Evolutionary conservation across 2,329 filamentous ascomycete genomes (phyloP).

Genomic region (Penicillium sp.): DNA sequence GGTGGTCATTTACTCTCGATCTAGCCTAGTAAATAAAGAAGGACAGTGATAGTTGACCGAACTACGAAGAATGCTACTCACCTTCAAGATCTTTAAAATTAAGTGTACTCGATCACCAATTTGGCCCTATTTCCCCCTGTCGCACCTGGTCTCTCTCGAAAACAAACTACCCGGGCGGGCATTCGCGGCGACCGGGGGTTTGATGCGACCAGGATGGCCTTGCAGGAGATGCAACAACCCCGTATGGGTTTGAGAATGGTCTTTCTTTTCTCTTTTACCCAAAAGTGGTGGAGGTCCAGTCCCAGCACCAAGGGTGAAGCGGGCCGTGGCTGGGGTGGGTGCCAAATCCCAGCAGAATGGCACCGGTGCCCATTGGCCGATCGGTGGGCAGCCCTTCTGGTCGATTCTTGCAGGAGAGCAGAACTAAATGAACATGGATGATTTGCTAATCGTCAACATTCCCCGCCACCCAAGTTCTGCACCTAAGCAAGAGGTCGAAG

Average conservation of each 20-base stretch:
- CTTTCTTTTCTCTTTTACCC: neutral
- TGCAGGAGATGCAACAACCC: conserved; percentile 6
- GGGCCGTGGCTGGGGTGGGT: conserved; percentile 27
- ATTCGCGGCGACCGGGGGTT: conserved; percentile 3
- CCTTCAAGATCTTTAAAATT: neutral
- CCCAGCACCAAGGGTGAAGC: conserved; percentile 23
- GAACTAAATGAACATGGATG: neutral
- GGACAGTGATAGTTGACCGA: neutral
- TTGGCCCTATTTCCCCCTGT: neutral
- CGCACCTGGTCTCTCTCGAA: too few relatives aligned
- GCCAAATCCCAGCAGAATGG: conserved; percentile 35
- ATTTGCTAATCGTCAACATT: neutral
- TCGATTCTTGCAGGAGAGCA: neutral
- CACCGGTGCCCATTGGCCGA: conserved; percentile 35
- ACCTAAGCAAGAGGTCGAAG: neutral
- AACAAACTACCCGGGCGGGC: neutral
- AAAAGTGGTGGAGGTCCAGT: neutral
- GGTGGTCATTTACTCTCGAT: conserved; percentile 10
- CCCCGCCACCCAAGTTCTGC: neutral
- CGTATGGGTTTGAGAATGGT: conserved; percentile 10
- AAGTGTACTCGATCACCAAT: neutral
- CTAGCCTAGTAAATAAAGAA: conserved; percentile 12
- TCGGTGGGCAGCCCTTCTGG: neutral
- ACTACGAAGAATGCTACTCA: neutral
- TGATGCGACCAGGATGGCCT: conserved; percentile 8